Percentiles rank a stretch among this genome's conserved stretches.
Evolutionary conservation across 1,139 yeast species (phyloP).

Genomic region (Pichia sp.): DNA sequence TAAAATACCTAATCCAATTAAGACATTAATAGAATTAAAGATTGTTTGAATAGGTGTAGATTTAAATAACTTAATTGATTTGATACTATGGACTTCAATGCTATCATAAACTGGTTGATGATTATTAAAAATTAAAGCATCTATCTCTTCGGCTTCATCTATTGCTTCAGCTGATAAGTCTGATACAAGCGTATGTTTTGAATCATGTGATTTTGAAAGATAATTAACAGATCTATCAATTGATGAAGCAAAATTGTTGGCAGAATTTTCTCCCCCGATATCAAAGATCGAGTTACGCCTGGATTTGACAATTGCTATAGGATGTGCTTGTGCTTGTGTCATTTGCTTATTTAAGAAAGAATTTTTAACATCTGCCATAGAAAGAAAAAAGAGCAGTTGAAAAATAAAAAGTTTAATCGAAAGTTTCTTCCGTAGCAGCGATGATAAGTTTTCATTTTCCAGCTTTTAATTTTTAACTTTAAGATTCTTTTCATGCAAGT

Average conservation of each 20-base stretch:
- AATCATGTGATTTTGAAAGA: constrained; percentile 19
- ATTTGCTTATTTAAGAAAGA: neutral
- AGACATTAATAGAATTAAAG: constrained; percentile 78
- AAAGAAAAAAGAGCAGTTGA: neutral
- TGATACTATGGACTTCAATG: neutral
- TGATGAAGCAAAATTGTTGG: constrained; percentile 29
- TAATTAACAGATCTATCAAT: constrained; percentile 26
- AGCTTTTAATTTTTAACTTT: too few relatives aligned
- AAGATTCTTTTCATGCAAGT: too few relatives aligned
- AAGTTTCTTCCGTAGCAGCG: neutral
- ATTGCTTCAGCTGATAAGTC: neutral
- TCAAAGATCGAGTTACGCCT: neutral
- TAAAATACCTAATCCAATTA: constrained; percentile 80
- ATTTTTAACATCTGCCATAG: neutral
- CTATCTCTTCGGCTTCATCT: neutral
- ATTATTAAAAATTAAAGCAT: neutral
- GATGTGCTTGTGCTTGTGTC: neutral
- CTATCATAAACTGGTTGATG: neutral
- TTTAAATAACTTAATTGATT: constrained; percentile 52
- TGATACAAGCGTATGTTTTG: neutral
- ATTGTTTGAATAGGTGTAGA: constrained; percentile 85
- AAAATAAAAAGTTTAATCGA: neutral
- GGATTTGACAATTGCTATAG: neutral
- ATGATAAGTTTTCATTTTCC: too few relatives aligned
- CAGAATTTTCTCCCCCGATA: neutral